phyloP scores from a whole-genome alignment of 1,284 basidiomycete species.

The Moesziomyces globuligerus region DNA sequence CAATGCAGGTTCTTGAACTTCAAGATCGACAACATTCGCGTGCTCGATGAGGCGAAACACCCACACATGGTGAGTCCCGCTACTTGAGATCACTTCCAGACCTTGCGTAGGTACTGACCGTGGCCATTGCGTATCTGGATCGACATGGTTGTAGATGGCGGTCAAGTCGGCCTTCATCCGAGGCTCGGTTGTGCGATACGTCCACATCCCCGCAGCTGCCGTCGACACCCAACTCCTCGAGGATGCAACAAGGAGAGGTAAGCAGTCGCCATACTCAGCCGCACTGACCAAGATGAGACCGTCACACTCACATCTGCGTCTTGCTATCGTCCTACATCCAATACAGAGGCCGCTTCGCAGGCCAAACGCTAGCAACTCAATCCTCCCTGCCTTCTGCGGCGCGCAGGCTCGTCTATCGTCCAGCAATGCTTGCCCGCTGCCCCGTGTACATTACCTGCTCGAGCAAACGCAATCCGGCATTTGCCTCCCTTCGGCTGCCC shows the following conservation, averaged over 20 bases:
- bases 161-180: constrained; percentile 99
- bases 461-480: not conserved
- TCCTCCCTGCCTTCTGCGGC: not conserved
- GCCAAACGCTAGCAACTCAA: constrained; percentile 28
- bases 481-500: too few species aligned
- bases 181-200: constrained; percentile 97
- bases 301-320: not conserved
- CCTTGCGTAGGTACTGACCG: too few species aligned
- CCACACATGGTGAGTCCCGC: constrained; percentile 87
- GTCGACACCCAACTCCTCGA: constrained; percentile 96
- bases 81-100: too few species aligned
- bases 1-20: constrained; percentile 83
- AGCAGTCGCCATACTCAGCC: constrained; percentile 17
- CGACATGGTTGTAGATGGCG: constrained; percentile 78
- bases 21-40: constrained; percentile 90
- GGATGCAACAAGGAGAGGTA: constrained; percentile 91
- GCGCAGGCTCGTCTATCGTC: not conserved
- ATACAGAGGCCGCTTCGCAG: constrained; percentile 46
- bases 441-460: constrained; percentile 24
- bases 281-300: too few species aligned
- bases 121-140: not conserved
- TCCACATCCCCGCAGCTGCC: constrained; percentile 88
- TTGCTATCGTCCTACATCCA: not conserved
- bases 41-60: constrained; percentile 89
- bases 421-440: not conserved